phyloP scores from a whole-genome alignment of 139 green algal species.

The Chlorella sp. region DNA sequence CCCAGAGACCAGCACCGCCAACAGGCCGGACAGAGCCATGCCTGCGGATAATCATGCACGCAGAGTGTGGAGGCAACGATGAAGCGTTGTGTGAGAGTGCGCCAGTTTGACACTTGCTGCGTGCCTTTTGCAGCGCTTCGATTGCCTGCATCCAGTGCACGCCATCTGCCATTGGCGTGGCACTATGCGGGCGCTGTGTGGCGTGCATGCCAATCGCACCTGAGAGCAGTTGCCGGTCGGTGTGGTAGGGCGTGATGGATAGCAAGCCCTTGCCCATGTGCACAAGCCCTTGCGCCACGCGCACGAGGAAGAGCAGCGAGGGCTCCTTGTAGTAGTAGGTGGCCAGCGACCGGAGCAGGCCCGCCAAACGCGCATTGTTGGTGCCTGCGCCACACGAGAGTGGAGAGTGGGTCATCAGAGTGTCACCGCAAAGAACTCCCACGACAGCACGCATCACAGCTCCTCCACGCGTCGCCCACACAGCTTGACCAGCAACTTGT shows the following conservation, averaged over 20 bases:
- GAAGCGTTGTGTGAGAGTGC: neutral
- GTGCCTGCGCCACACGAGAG: constrained; percentile 58
- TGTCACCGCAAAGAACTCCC: neutral
- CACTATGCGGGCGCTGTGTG: no score
- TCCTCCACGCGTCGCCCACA: neutral
- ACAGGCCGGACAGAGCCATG: constrained; percentile 73
- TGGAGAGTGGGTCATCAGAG: neutral
- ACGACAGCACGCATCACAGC: neutral
- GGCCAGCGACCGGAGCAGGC: constrained; percentile 76
- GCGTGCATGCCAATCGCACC: constrained; percentile 17
- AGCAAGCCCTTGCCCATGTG: constrained; percentile 98
- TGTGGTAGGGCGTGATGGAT: constrained; percentile 86
- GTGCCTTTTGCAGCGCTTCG: neutral
- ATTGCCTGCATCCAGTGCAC: no score
- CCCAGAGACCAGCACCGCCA: constrained; percentile 69
- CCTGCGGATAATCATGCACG: constrained; percentile 22
- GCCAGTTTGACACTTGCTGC: neutral
- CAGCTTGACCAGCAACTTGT: neutral
- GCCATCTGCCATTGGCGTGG: no score
- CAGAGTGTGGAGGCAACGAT: neutral
- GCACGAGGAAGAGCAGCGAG: constrained; percentile 86
- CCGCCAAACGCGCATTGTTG: constrained; percentile 90
- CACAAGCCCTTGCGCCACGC: constrained; percentile 60
- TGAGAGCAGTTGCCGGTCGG: constrained; percentile 81
- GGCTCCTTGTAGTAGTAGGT: constrained; percentile 98